These are phyloP conservation scores for Euphrasia confusa DNA, from an alignment of 257 asterid genomes.

Conservation along the genomic window DNA sequence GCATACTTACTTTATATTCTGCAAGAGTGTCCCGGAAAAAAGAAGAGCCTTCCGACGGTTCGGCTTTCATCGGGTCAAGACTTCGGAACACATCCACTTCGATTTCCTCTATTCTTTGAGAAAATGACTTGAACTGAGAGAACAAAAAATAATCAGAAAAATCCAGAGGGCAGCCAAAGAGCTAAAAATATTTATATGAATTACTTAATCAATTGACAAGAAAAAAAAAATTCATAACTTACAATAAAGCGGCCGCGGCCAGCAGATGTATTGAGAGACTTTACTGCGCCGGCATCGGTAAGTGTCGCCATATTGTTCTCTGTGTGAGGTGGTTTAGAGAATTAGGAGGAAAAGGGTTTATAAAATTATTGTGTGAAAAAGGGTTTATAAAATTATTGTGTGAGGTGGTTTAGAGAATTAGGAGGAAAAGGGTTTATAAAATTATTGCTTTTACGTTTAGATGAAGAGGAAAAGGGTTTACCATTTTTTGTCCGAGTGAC, in stretches of 20 bases:
- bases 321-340: too few relatives aligned
- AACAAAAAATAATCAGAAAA: neutral
- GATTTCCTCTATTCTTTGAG: slow-evolving; percentile 59
- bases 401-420: too few relatives aligned
- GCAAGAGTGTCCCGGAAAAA: slow-evolving; percentile 74
- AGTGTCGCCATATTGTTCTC: slow-evolving; percentile 53
- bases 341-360: too few relatives aligned
- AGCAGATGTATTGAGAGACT: slow-evolving; percentile 59
- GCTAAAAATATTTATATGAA: neutral
- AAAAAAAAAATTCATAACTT: slow-evolving; percentile 22
- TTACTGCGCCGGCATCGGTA: slow-evolving; percentile 59
- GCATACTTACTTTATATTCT: slow-evolving; percentile 57
- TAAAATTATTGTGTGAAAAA: too few relatives aligned
- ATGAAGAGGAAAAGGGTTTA: too few relatives aligned
- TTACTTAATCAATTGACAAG: neutral
- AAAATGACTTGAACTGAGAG: slow-evolving; percentile 59
- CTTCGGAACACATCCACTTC: slow-evolving; percentile 71
- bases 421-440: too few relatives aligned
- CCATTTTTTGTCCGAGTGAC: too few relatives aligned
- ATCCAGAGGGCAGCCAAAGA: too few relatives aligned
- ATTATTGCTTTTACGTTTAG: too few relatives aligned
- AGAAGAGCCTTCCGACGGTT: slow-evolving; percentile 70
- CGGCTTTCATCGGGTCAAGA: slow-evolving; percentile 53
- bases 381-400: too few relatives aligned
- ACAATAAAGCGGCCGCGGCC: slow-evolving; percentile 78